These are phyloP conservation scores for Dissoconium aciculare DNA, from an alignment of 2,329 filamentous ascomycete species.

Conservation along the genomic window DNA sequence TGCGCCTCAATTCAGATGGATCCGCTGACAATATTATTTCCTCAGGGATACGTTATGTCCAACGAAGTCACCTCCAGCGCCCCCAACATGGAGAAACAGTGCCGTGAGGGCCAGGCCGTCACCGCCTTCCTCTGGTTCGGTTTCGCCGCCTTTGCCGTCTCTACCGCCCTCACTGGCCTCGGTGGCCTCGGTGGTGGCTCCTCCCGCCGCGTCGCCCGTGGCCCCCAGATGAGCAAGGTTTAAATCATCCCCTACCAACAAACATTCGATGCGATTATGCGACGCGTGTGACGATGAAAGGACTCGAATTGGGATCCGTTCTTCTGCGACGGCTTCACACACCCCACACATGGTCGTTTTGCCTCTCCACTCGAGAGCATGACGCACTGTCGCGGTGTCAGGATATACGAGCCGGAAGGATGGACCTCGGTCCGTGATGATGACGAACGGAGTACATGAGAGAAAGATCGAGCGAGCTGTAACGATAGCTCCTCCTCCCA, in stretches of 20 bases:
- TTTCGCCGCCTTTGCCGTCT: slow-evolving; percentile 44
- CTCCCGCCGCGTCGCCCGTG: slow-evolving; percentile 30
- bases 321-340: too few relatives aligned
- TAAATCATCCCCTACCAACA: slow-evolving; percentile 25
- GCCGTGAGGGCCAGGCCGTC: slow-evolving; percentile 59
- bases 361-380: too few relatives aligned
- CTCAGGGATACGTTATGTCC: slow-evolving; percentile 25
- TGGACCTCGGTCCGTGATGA: too few relatives aligned
- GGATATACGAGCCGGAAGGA: too few relatives aligned
- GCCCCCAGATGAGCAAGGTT: slow-evolving; percentile 42
- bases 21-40: not conserved
- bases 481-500: too few relatives aligned
- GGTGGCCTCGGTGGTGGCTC: slow-evolving; percentile 37
- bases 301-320: too few relatives aligned
- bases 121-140: slow-evolving; percentile 70
- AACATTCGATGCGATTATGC: too few relatives aligned
- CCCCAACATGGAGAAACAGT: slow-evolving; percentile 43
- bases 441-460: too few relatives aligned
- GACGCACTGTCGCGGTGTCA: too few relatives aligned
- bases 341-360: too few relatives aligned
- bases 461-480: too few relatives aligned
- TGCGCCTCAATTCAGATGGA: slow-evolving; percentile 6
- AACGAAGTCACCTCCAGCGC: slow-evolving; percentile 35
- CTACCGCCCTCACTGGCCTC: slow-evolving; percentile 41
- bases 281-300: too few relatives aligned